Evolutionary conservation across 2,329 filamentous ascomycete species (phyloP).

Genomic region (Alternaria arbusti): DNA sequence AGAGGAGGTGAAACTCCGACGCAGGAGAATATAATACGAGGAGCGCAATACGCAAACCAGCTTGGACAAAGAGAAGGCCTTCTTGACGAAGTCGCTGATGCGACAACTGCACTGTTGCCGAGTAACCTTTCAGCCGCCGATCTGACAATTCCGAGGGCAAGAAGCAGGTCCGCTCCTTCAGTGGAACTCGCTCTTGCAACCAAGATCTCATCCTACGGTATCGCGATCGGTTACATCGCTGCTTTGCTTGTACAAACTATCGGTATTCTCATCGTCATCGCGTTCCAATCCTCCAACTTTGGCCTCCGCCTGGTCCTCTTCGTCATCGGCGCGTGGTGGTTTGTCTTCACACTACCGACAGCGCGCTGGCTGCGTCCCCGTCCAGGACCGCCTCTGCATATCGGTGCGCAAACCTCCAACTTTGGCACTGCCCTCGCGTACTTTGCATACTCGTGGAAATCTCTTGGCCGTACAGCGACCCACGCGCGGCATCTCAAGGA

Average conservation of each 20-base stretch:
- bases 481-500: slow-evolving; percentile 76
- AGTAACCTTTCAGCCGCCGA: slow-evolving; percentile 28
- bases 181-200: slow-evolving; percentile 82
- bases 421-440: slow-evolving; percentile 70
- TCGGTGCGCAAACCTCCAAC: slow-evolving; percentile 32
- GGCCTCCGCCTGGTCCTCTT: slow-evolving; percentile 87
- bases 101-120: slow-evolving; percentile 48
- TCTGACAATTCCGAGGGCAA: slow-evolving; percentile 38
- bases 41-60: slow-evolving; percentile 37
- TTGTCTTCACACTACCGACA: slow-evolving; percentile 85
- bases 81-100: slow-evolving; percentile 39
- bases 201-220: slow-evolving; percentile 87
- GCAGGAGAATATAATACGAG: slow-evolving; percentile 27
- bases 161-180: slow-evolving; percentile 54
- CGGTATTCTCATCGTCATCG: slow-evolving; percentile 74
- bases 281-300: slow-evolving; percentile 73
- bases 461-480: slow-evolving; percentile 78
- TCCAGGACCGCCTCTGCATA: slow-evolving; percentile 75
- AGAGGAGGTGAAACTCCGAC: slow-evolving; percentile 17
- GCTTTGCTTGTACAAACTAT: slow-evolving; percentile 83
- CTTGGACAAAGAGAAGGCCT: slow-evolving; percentile 33
- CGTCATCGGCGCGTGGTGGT: slow-evolving; percentile 90
- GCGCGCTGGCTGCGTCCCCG: slow-evolving; percentile 86
- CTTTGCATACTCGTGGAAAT: slow-evolving; percentile 83
- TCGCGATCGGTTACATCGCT: slow-evolving; percentile 91